A percentile compares a stretch with the other conserved stretches of the same genome.
Conservation (phyloP, 495 filamentous ascomycete species). For the Penicillium waksmanii region DNA sequence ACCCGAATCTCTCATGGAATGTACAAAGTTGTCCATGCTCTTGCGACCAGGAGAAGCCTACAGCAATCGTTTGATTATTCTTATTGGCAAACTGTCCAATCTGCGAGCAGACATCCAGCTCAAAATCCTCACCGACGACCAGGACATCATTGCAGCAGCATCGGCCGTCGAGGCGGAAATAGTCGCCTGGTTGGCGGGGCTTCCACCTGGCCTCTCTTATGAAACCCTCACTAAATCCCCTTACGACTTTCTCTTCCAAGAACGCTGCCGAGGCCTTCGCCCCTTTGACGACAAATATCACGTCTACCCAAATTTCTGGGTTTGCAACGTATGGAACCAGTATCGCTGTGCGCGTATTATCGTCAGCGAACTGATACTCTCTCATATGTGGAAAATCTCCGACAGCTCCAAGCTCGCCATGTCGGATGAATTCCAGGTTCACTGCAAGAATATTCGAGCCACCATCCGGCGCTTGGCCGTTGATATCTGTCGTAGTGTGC, state of each 20-base stretch:
- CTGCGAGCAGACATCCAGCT: constrained; percentile 49
- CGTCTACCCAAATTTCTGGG: constrained; percentile 60
- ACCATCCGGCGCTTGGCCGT: constrained; percentile 41
- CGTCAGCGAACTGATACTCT: constrained; percentile 55
- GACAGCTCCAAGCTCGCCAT: constrained; percentile 18
- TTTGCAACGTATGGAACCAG: constrained; percentile 62
- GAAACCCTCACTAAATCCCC: constrained; percentile 30
- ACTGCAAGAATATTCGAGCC: constrained; percentile 38
- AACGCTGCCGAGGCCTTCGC: constrained; percentile 29
- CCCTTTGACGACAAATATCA: constrained; percentile 62
- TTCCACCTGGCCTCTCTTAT: constrained; percentile 45
- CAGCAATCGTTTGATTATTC: constrained; percentile 41
- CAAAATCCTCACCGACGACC: constrained; percentile 38
- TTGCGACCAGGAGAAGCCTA: constrained; percentile 41
- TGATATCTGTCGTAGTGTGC: constrained; percentile 52
- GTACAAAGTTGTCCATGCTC: constrained; percentile 38
- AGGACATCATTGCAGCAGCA: constrained; percentile 49
- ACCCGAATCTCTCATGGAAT: constrained; percentile 39
- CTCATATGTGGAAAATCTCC: constrained; percentile 22
- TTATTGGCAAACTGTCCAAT: constrained; percentile 47
- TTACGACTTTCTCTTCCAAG: constrained; percentile 26
- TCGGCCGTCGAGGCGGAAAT: constrained; percentile 57
- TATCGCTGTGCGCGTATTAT: constrained; percentile 65
- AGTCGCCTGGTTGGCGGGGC: constrained; percentile 41
- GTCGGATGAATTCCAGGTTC: constrained; percentile 37